Conservation (phyloP, 2,329 filamentous ascomycete genomes). For the Fusarium setosum region DNA sequence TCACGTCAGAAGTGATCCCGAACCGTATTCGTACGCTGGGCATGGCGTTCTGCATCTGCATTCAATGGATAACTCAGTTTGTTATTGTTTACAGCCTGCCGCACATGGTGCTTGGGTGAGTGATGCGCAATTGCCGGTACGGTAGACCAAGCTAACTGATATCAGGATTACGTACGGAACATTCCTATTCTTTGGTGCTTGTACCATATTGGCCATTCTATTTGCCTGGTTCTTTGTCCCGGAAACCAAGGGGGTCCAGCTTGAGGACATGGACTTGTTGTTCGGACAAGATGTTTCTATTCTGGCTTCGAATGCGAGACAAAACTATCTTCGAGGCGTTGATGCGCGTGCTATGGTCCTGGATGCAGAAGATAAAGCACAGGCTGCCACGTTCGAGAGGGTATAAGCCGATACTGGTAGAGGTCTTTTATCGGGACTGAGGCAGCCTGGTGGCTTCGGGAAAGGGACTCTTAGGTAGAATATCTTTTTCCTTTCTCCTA, state of each 20-base stretch:
- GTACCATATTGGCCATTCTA: background rate
- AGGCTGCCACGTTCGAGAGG: background rate
- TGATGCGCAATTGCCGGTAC: no score
- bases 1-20: slow-evolving; percentile 25
- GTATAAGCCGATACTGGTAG: no score
- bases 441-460: no score
- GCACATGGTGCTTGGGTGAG: slow-evolving; percentile 38
- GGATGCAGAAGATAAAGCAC: background rate
- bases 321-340: background rate
- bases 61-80: slow-evolving; percentile 45
- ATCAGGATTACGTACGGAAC: no score
- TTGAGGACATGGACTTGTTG: background rate
- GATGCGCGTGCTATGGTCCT: background rate
- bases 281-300: background rate
- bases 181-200: slow-evolving; percentile 5
- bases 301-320: background rate
- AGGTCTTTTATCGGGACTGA: no score
- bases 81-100: slow-evolving; percentile 41
- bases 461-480: no score
- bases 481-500: no score
- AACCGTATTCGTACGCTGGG: slow-evolving; percentile 39
- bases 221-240: background rate
- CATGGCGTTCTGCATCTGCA: slow-evolving; percentile 36
- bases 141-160: background rate
- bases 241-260: background rate